Percentiles rank a stretch among this genome's conserved stretches.
These are phyloP conservation scores for Colletotrichum plurivorum DNA, from an alignment of 2,329 filamentous ascomycete species.

Conservation along the genomic window DNA sequence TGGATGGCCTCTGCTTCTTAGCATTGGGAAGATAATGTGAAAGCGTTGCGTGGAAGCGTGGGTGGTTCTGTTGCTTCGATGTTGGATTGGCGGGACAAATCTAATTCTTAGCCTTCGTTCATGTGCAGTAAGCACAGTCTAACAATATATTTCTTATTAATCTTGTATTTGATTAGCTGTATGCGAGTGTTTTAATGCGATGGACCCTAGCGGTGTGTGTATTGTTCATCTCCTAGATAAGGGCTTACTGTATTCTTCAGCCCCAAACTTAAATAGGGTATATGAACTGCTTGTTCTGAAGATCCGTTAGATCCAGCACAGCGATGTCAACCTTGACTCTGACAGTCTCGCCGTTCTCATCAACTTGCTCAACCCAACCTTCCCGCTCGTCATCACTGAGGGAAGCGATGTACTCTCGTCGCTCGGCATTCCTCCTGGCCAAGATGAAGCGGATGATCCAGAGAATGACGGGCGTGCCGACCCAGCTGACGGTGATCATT, in stretches of 20 bases:
- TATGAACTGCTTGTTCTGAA: slow-evolving; percentile 56
- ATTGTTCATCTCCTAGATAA: no score
- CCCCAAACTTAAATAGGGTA: slow-evolving; percentile 43
- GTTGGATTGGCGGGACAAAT: no score
- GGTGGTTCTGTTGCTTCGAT: no score
- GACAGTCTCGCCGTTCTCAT: slow-evolving; percentile 48
- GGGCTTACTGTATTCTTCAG: no score
- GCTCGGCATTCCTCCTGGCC: slow-evolving; percentile 48
- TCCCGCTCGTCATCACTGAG: slow-evolving; percentile 42
- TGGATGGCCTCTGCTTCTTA: neutral
- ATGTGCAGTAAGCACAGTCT: no score
- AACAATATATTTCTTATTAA: no score
- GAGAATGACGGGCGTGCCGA: slow-evolving; percentile 51
- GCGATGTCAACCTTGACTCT: slow-evolving; percentile 52
- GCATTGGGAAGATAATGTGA: no score
- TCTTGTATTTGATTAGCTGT: no score
- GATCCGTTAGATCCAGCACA: slow-evolving; percentile 54
- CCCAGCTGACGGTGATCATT: slow-evolving; percentile 51
- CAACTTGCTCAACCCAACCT: slow-evolving; percentile 47
- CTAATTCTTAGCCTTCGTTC: no score
- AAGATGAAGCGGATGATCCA: slow-evolving; percentile 52
- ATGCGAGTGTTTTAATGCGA: no score
- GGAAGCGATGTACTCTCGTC: slow-evolving; percentile 47
- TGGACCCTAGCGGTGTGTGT: no score
- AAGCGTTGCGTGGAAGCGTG: no score